These are phyloP conservation scores for Colletotrichum horii DNA, from an alignment of 2,329 filamentous ascomycete genomes.

Conservation along the genomic window DNA sequence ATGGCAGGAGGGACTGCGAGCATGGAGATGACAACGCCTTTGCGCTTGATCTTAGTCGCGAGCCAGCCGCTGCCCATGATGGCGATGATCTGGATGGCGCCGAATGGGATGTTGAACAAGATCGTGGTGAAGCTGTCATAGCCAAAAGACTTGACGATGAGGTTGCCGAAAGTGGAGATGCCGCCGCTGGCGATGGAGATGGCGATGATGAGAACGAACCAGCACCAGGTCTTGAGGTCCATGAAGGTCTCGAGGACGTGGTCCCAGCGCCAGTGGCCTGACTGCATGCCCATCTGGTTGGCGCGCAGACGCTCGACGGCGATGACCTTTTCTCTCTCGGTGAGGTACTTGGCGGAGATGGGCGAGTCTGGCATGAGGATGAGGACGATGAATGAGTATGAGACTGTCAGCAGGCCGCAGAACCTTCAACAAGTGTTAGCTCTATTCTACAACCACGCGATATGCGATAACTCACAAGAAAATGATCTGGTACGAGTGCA, in stretches of 20 bases:
- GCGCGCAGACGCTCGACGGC: conserved; percentile 60
- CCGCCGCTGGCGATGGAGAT: conserved; percentile 61
- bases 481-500: conserved; percentile 30
- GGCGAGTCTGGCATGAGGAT: conserved; percentile 67
- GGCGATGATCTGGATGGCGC: conserved; percentile 62
- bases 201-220: conserved; percentile 47
- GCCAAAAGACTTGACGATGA: conserved; percentile 62
- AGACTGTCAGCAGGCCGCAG: conserved; percentile 46
- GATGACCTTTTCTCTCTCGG: conserved; percentile 57
- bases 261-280: conserved; percentile 39
- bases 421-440: conserved; percentile 21
- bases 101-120: conserved; percentile 63
- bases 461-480: neutral
- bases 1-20: conserved; percentile 41
- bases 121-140: conserved; percentile 59
- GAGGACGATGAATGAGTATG: conserved; percentile 52
- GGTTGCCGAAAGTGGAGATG: conserved; percentile 60
- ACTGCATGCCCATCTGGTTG: conserved; percentile 47
- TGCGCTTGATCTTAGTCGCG: conserved; percentile 44
- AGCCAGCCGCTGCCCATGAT: conserved; percentile 59
- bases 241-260: conserved; percentile 38
- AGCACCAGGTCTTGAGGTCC: conserved; percentile 42
- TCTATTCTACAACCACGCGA: accelerated
- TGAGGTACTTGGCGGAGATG: conserved; percentile 60
- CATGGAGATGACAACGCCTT: conserved; percentile 47